Evolutionary conservation across 83 land plant genomes (phyloP).

Genomic region (Diphasiastrum complanatum): DNA sequence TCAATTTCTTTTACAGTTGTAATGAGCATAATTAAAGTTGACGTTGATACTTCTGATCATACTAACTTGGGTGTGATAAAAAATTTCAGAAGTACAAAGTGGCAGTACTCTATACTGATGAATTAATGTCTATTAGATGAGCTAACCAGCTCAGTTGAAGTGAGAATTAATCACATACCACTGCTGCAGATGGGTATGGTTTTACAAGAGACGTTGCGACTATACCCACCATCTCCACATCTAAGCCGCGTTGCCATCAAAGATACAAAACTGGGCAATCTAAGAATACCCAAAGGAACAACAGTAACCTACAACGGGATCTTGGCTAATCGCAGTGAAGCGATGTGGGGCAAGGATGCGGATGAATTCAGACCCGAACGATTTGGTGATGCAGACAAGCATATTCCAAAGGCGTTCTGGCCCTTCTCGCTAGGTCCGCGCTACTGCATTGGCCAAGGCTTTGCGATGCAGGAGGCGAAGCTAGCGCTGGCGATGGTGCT

Average conservation of each 20-base stretch:
- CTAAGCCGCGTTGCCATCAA: neutral
- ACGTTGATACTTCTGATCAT: too few relatives aligned
- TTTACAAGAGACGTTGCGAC: neutral
- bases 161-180: too few relatives aligned
- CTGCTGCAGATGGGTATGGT: neutral
- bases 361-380: neutral
- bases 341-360: neutral
- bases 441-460: neutral
- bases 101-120: too few relatives aligned
- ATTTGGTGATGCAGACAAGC: neutral
- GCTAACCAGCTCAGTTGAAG: too few relatives aligned
- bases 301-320: neutral
- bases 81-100: too few relatives aligned
- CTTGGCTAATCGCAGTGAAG: neutral
- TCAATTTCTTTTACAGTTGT: too few relatives aligned
- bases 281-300: neutral
- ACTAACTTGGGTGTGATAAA: too few relatives aligned
- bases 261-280: neutral
- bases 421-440: neutral
- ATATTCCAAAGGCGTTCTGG: neutral
- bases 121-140: too few relatives aligned
- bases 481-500: neutral
- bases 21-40: too few relatives aligned
- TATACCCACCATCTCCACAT: neutral
- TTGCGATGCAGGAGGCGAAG: neutral